These are phyloP conservation scores for Ogataea populi-albae DNA, from an alignment of 805 yeast species.

Conservation along the genomic window DNA sequence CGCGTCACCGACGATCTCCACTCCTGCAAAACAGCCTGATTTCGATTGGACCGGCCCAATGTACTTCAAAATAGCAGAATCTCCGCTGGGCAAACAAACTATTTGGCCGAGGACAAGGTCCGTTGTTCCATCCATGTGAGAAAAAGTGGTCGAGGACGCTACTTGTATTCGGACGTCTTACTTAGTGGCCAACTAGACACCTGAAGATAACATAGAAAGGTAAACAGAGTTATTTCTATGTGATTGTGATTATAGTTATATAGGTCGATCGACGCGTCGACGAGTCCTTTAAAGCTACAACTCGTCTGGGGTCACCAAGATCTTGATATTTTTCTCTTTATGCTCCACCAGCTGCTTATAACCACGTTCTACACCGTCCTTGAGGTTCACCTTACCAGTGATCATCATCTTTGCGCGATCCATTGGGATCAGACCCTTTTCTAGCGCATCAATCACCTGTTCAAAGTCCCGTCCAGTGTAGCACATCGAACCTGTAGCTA, in stretches of 20 bases:
- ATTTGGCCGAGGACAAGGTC: too few species aligned
- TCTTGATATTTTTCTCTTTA: slow-evolving; percentile 46
- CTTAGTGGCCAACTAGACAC: too few species aligned
- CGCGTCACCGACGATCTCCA: slow-evolving; percentile 72
- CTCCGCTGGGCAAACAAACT: slow-evolving; percentile 77
- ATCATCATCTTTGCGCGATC: slow-evolving; percentile 37
- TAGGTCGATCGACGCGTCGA: too few species aligned
- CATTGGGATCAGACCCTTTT: slow-evolving; percentile 34
- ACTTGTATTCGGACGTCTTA: too few species aligned
- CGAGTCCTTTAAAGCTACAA: too few species aligned
- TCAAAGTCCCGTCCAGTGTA: slow-evolving; percentile 42
- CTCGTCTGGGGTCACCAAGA: slow-evolving; percentile 39
- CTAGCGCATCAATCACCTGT: slow-evolving; percentile 40
- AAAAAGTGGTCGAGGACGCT: too few species aligned
- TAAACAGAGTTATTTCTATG: too few species aligned
- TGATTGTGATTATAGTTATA: too few species aligned
- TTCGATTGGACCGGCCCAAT: slow-evolving; percentile 74
- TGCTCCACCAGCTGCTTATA: slow-evolving; percentile 40
- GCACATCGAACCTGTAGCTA: slow-evolving; percentile 44
- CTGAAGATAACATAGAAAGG: too few species aligned
- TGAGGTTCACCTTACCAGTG: slow-evolving; percentile 38
- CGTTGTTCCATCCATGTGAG: too few species aligned
- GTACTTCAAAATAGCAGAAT: slow-evolving; percentile 64
- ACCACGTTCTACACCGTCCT: slow-evolving; percentile 42
- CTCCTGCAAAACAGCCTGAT: slow-evolving; percentile 78